These are phyloP conservation scores for Chamaecyparis obtusa DNA, from an alignment of 75 land plant genomes.

Conservation along the genomic window DNA sequence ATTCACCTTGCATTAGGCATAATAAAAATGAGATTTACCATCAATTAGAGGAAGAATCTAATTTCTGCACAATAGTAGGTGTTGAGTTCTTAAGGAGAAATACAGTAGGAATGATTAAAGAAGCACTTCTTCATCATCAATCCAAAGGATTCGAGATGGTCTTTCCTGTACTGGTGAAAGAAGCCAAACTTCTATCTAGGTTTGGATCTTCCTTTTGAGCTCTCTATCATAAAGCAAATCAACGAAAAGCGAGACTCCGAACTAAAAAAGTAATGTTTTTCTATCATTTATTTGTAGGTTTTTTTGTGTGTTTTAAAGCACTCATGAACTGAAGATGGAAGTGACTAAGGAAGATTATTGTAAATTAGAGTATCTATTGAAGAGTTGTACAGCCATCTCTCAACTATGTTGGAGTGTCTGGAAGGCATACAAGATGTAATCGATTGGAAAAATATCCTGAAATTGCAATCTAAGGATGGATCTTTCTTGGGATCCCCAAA, in stretches of 20 bases:
- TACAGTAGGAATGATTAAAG: conserved; percentile 28
- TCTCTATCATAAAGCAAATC: conserved; percentile 49
- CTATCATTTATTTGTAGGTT: too few relatives aligned
- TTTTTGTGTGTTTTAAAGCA: too few relatives aligned
- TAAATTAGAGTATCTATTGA: neutral
- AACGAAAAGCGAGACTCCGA: conserved; percentile 48
- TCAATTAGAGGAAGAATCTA: too few relatives aligned
- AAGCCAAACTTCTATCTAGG: conserved; percentile 51
- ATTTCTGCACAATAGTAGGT: neutral
- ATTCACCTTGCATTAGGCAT: too few relatives aligned
- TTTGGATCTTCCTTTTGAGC: conserved; percentile 59
- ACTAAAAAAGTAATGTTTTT: conserved; percentile 65
- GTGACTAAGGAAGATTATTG: too few relatives aligned
- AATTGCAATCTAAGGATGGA: too few relatives aligned
- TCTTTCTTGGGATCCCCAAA: too few relatives aligned
- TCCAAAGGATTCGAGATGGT: conserved; percentile 72
- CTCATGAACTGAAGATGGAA: too few relatives aligned
- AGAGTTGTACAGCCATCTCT: conserved; percentile 13
- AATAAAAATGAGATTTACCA: too few relatives aligned
- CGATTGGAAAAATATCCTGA: too few relatives aligned
- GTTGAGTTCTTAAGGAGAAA: conserved; percentile 29
- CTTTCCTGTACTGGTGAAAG: conserved; percentile 71
- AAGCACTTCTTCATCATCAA: conserved; percentile 42
- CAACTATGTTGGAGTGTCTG: too few relatives aligned
- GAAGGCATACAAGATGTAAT: too few relatives aligned